Evolutionary conservation across 345 rosid genomes (phyloP), one percentile per base, ranked within the genome.

Genomic region (Cochlearia excelsa): DNA sequence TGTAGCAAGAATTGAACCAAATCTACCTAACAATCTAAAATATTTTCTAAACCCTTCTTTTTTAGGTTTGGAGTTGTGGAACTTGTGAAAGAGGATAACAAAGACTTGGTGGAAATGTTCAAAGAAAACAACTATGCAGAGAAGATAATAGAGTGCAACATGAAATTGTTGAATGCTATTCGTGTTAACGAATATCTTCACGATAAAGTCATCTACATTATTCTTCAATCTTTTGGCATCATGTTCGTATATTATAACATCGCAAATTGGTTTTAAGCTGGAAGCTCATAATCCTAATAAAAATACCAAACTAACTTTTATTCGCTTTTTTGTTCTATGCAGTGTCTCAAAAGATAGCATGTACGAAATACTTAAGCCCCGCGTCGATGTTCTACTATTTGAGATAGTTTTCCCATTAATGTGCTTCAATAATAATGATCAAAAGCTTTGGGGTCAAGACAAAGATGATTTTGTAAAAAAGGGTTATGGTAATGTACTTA

Each of bases 401-500:
- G 93, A 94, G 71, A 83, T 94, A 65, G 86, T 94, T 68, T 94
- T 90, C 54, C 97, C 99, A 39, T 84, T 94, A 26, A 85, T 90
- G 97, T 94, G 99, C 79, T 94, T 94, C 79, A 87, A 68, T 79
- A 96, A 90, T 75, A 79, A 80, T 77, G 97, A 94, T 80, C 97
- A 94, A 79, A 34, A 34, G 75, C 99, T 94, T 64, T 94, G 99
- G 99, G 99, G 87, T 54, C 97, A 94, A 80, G 99, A 94, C 63
- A 96, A 97, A 1, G 96, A 94, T 58, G 99, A 94, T 75, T 94
- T 90, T 74, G 97, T 94, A 45, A 84, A 97, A 77, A 94, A 94
- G 81, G 99, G 99, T 53, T 94, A 94, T 75, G 99, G 99, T 94
- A 78, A 78, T 79, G 97, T 73, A 49, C 31, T 28, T 9, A 2